Percentiles rank a stretch among this genome's conserved stretches.
Evolutionary conservation across 75 land plant species (phyloP).

Genomic region (Cunninghamia lanceolata): DNA sequence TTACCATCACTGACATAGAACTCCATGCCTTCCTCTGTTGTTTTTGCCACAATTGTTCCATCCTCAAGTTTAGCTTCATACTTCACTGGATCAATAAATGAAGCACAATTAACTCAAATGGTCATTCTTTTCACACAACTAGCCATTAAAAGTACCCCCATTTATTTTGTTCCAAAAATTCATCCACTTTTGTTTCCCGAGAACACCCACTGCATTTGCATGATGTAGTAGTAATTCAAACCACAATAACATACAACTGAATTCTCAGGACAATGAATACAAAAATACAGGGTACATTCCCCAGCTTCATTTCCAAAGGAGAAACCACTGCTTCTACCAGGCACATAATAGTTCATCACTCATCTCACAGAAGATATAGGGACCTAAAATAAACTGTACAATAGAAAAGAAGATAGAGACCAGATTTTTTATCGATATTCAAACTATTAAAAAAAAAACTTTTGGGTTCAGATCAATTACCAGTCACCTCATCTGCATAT

Average conservation of each 20-base stretch:
- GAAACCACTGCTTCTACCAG: not conserved
- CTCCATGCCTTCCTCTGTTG: conserved; percentile 49
- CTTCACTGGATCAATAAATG: conserved; percentile 27
- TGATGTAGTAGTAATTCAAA: not conserved
- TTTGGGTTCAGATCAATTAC: conserved; percentile 13
- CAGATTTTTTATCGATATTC: not conserved
- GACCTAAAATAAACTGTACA: not conserved
- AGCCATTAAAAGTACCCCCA: not conserved
- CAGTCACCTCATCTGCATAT: conserved; percentile 50
- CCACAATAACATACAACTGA: not conserved
- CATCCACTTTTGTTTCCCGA: not conserved
- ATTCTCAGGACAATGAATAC: not conserved
- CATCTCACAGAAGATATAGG: not conserved
- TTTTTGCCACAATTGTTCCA: conserved; percentile 23
- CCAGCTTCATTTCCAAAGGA: not conserved
- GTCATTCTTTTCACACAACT: not conserved
- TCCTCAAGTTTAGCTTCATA: conserved; percentile 34
- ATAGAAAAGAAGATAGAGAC: not conserved
- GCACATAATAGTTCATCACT: not conserved
- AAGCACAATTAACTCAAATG: not conserved
- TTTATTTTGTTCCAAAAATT: not conserved
- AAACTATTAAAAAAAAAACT: not conserved
- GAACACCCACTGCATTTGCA: not conserved
- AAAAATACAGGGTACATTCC: not conserved
- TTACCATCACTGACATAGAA: conserved; percentile 47